Base-by-base conservation (phyloP, 805 yeast genomes). In the Lachancea sp. region DNA sequence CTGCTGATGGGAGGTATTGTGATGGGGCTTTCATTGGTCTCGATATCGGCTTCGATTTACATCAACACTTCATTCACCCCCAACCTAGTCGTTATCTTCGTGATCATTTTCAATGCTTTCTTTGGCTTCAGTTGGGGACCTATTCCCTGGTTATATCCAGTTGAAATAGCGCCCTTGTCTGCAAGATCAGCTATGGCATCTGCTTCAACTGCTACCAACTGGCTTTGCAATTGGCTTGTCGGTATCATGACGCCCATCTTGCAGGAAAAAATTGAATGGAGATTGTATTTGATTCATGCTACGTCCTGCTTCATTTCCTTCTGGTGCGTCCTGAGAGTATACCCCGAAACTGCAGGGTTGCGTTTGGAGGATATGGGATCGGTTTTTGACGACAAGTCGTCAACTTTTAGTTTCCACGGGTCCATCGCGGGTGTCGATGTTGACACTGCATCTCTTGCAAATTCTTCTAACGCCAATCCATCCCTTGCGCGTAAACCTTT, bases 61-160 rank as follows among this genome's bases (percentile, higher is more conserved):
- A 53, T 76, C 26, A 73, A 77, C 52, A 60, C 73, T 3, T 49
- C 63, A 3, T 60, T 73, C 4, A 85, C 95, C 2, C 84, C 95
- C 10, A 70, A 72, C 15, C 61, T 79, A 49, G 95, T 88, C 29
- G 96, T 88, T 1, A 57, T 77, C 2, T 78, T 84, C 56, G 95
- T 89, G 15, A 75, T 89, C 44, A 66, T 86, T 13, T 86, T 81
- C 69, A 89, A 87, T 58, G 85, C 95, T 1, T 79, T 81, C 3
- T 89, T 89, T 66, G 96, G 96, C 15, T 80, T 79, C 57, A 81
- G 91, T 44, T 90, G 96, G 95, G 97, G 96, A 9, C 95, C 96
- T 3, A 81, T 89, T 44, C 95, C 95, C 11, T 88, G 96, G 96
- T 66, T 83, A 35, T 80, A 83, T 62, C 87, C 90, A 54, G 82